These are phyloP conservation scores for Boletellus sp. DNA, from an alignment of 768 basidiomycete species.

Conservation along the genomic window DNA sequence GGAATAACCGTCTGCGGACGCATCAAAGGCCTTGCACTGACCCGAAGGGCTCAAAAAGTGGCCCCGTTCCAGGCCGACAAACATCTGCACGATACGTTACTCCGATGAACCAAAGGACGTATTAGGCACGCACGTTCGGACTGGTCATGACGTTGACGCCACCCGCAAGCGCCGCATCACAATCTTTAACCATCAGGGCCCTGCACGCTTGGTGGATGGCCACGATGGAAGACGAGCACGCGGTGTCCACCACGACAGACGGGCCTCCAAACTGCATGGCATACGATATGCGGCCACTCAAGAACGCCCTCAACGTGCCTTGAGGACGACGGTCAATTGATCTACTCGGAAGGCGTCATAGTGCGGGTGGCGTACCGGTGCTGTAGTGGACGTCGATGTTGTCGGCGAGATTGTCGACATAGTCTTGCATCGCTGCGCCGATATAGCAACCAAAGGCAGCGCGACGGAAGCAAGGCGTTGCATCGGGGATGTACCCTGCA, in stretches of 20 bases:
- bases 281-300: constrained; percentile 70
- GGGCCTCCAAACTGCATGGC: constrained; percentile 67
- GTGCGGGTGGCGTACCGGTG: constrained; percentile 43
- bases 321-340: not conserved
- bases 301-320: constrained; percentile 65
- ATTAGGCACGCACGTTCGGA: constrained; percentile 53
- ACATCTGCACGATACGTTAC: constrained; percentile 46
- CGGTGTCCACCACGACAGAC: constrained; percentile 68
- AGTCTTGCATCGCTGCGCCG: constrained; percentile 69
- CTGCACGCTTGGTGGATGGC: constrained; percentile 69
- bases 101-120: not conserved
- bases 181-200: constrained; percentile 60
- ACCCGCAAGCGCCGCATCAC: constrained; percentile 64
- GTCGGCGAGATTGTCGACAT: constrained; percentile 57
- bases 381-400: constrained; percentile 69
- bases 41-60: constrained; percentile 67
- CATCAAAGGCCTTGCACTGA: constrained; percentile 69
- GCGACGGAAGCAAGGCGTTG: constrained; percentile 48
- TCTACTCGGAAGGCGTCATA: not conserved
- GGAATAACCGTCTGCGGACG: constrained; percentile 69
- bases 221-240: constrained; percentile 68
- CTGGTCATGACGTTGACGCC: constrained; percentile 71
- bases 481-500: constrained; percentile 64
- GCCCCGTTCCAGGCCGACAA: constrained; percentile 61
- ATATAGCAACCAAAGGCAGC: constrained; percentile 62